Percentiles rank a stretch among this genome's conserved stretches.
phyloP scores from a whole-genome alignment of 805 yeast species.

The Blastobotrys attinorum region DNA sequence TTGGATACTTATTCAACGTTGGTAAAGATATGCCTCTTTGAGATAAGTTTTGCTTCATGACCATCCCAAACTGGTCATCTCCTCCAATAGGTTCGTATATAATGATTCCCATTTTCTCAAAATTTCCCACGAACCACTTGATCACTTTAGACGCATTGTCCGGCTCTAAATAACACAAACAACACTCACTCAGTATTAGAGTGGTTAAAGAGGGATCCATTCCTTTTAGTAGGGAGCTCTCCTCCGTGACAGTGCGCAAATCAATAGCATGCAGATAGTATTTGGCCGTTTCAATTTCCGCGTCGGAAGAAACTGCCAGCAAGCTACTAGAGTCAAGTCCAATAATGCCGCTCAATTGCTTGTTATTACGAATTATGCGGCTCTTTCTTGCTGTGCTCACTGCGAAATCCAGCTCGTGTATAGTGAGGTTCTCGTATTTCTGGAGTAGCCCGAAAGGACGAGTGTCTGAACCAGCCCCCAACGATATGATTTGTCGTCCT shows the following conservation, averaged over 20 bases:
- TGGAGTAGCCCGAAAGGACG: constrained; percentile 46
- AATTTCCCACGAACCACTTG: constrained; percentile 32
- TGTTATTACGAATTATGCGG: constrained; percentile 34
- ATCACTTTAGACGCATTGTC: constrained; percentile 40
- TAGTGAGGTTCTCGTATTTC: constrained; percentile 28
- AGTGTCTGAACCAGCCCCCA: constrained; percentile 83
- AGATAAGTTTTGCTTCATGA: constrained; percentile 57
- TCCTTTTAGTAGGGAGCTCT: constrained; percentile 14
- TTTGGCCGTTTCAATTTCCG: constrained; percentile 19
- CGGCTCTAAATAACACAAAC: constrained; percentile 59
- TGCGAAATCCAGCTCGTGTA: constrained; percentile 60
- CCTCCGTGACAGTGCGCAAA: constrained; percentile 33
- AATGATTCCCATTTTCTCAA: constrained; percentile 26
- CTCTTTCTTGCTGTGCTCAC: constrained; percentile 46
- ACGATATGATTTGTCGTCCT: constrained; percentile 44
- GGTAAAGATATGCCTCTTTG: constrained; percentile 57
- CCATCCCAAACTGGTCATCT: constrained; percentile 54
- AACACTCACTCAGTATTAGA: constrained; percentile 64
- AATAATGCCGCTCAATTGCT: constrained; percentile 26
- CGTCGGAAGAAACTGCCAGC: neutral
- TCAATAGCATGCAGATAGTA: constrained; percentile 54
- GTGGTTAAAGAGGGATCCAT: constrained; percentile 43
- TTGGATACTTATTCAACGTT: constrained; percentile 45
- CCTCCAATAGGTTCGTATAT: constrained; percentile 68
- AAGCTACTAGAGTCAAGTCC: no score